Percentiles rank a stretch among this genome's conserved stretches.
These are phyloP conservation scores for Fusarium sp. DNA, from an alignment of 2,329 filamentous ascomycete genomes.

Conservation along the genomic window DNA sequence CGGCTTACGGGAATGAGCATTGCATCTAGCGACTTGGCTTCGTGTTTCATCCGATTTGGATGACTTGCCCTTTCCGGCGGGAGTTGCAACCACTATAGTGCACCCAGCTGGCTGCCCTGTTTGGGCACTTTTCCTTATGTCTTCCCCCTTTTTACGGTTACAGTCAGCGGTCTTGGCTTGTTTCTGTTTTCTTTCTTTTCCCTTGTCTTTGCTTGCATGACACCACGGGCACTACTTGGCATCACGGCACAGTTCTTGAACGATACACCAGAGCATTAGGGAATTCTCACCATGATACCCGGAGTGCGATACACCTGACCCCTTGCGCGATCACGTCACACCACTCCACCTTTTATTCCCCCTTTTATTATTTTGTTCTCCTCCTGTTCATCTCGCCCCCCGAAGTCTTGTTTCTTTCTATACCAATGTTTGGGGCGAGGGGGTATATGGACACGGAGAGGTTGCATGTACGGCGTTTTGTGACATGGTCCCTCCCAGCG, in stretches of 20 bases:
- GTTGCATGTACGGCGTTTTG: conserved; percentile 47
- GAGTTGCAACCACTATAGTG: not conserved
- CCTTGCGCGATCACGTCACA: conserved; percentile 50
- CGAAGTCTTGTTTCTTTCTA: conserved; percentile 27
- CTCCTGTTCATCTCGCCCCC: conserved; percentile 29
- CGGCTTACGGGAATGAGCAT: conserved; percentile 27
- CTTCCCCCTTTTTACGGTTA: conserved; percentile 17
- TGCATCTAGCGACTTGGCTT: conserved; percentile 33
- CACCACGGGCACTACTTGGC: conserved; percentile 41
- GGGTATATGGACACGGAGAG: conserved; percentile 33
- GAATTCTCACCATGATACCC: conserved; percentile 54
- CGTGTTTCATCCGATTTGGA: conserved; percentile 24
- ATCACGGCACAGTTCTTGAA: conserved; percentile 49
- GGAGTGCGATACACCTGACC: conserved; percentile 53
- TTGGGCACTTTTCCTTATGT: conserved; percentile 14
- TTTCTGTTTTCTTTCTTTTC: conserved; percentile 19
- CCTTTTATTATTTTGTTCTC: conserved; percentile 12
- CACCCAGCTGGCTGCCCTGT: not conserved
- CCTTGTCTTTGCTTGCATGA: conserved; percentile 32
- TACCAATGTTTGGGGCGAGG: conserved; percentile 29
- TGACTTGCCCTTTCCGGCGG: conserved; percentile 12
- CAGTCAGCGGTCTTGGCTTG: conserved; percentile 16
- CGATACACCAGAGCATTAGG: conserved; percentile 52
- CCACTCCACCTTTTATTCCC: conserved; percentile 51
- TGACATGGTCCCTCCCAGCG: conserved; percentile 33